Evolutionary conservation across 2,329 filamentous ascomycete species (phyloP), one percentile per base, ranked within the genome.

Genomic region (Aspergillus caelatus): DNA sequence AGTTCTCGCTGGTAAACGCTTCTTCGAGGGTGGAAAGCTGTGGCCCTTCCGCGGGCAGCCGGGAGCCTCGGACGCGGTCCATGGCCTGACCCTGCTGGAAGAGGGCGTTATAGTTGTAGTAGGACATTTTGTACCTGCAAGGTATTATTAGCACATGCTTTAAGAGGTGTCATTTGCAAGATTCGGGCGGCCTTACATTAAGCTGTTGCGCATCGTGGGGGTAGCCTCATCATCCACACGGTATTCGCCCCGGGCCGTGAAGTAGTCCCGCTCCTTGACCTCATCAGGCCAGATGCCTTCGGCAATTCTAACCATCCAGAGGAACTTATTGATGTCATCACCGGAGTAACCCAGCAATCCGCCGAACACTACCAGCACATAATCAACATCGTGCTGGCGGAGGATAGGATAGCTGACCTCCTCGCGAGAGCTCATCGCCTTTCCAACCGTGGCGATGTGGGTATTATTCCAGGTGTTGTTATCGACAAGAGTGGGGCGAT

Each of bases 381-480:
- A 99, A 80, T 99, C 94, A 3, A 99, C 95, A 80, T 99, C 95
- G 75, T 99, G 95, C 80, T 98, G 93, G 70, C 94, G 91, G 88
- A 99, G 94, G 77, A 99, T 99, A 3, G 93, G 93, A 80, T 99
- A 99, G 82, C 93, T 97, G 80, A 98, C 94, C 79, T 99, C 96
- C 80, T 99, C 95, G 53, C 92, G 86, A 9, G 94, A 97, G 82
- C 91, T 95, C 95, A 99, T 98, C 48, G 95, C 95, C 83, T 99
- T 99, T 75, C 95, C 95, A 63, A 99, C 95, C 16, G 95, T 99
- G 59, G 95, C 95, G 80, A 99, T 99, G 79, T 99, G 95, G 9
- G 95, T 99, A 84, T 99, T 99, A 85, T 99, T 99, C 95, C 95
- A 99, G 2, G 95, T 99, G 83, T 99, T 99, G 85, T 99, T 99